Base-by-base conservation (phyloP, 1,284 basidiomycete species). In the Meira nashicola region DNA sequence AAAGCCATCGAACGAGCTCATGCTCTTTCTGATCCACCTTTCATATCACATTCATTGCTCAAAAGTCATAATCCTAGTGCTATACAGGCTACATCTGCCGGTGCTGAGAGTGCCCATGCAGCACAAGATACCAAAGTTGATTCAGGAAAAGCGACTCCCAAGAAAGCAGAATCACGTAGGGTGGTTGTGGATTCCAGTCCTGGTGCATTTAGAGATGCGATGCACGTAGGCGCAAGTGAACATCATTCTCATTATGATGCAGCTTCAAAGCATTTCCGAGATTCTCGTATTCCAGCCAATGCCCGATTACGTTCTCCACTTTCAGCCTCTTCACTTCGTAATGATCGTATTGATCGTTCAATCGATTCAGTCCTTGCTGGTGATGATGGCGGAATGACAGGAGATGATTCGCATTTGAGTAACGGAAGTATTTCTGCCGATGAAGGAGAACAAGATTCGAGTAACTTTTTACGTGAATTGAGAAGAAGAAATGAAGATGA, bases 211-310 rank as follows among this genome's bases (percentile, higher is more conserved):
- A 54, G 71, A 2, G 71, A 74, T 54, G 72, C 72, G 1, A 39
- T 74, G 3, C 64, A 71, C 41, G 65, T 69, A 10, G 70, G 64
- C 0, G 60, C 67, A 0, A 59, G 62, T 19, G 72, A 73, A 40
- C 72, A 74, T 55, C 72, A 74, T 44, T 67, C 65, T 14, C 46
- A 62, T 21, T 68, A 59, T 41, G 72, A 74, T 47, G 58, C 58
- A 7, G 71, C 65, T 6, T 63, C 60, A 5, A 55, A 61, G 14
- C 58, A 54, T 15, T 67, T 67, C 48, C 56, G 46, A 5, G 59
- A 58, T 38, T 37, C n/a, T 39, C 38, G 41, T 37, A n/a, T 1
- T 59, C 62, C 21, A 58, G 44, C 21, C 11, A 53, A 25, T 21
- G 25, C 25, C 7, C 3, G 25, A 46, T 46, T 39, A 60, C 58